A percentile compares a stretch with the other conserved stretches of the same genome.
Conservation (phyloP, 352 stramenopile genomes). For the Peronospora tabacina region DNA sequence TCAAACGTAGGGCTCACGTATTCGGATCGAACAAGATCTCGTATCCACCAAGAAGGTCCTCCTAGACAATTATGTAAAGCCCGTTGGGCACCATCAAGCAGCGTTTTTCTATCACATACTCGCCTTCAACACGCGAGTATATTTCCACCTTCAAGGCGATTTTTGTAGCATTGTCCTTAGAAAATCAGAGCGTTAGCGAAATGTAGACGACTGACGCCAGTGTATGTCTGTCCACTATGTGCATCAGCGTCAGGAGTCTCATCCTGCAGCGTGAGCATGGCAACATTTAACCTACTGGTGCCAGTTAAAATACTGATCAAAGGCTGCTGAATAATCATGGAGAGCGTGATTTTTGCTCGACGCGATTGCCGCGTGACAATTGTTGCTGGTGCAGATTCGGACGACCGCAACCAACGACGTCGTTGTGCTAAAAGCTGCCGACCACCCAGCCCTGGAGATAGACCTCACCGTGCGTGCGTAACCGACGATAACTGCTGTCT, state of each 20-base stretch:
- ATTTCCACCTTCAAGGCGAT: too few relatives aligned
- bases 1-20: constrained; percentile 6
- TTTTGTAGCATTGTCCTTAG: too few relatives aligned
- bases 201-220: too few relatives aligned
- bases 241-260: too few relatives aligned
- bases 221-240: constrained; percentile 16
- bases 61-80: too few relatives aligned
- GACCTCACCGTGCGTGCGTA: background rate
- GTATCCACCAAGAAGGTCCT: background rate
- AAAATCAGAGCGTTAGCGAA: too few relatives aligned
- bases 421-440: background rate
- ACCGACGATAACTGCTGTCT: background rate
- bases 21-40: constrained; percentile 12
- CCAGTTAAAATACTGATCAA: constrained; percentile 9
- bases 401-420: background rate
- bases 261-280: constrained; percentile 4
- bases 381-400: constrained; percentile 1
- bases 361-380: constrained; percentile 1
- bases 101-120: too few relatives aligned
- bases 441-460: background rate
- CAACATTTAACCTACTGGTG: constrained; percentile 1
- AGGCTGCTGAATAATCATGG: constrained; percentile 1
- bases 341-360: background rate
- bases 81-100: too few relatives aligned
- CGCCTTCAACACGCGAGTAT: too few relatives aligned